A percentile compares a stretch with the other conserved stretches of the same genome.
Conservation (phyloP, 805 yeast genomes). For the Kurtzmaniella fragi region DNA sequence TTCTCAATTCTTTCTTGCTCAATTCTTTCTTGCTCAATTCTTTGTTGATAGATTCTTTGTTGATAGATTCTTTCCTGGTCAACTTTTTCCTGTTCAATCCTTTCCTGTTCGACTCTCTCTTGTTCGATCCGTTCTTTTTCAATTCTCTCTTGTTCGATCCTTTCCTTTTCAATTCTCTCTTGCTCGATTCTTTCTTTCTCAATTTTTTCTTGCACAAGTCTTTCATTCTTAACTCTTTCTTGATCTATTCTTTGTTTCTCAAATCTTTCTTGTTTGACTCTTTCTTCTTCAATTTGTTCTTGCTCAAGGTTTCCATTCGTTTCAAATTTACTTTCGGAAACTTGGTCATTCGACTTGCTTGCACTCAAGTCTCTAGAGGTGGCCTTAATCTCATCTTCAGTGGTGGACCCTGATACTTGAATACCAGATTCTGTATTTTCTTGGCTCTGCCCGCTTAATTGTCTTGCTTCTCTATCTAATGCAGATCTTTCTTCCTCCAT, state of each 20-base stretch:
- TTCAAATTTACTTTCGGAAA: slow-evolving; percentile 1
- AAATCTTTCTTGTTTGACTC: background rate
- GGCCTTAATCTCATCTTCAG: too few species aligned
- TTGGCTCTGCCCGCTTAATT: too few species aligned
- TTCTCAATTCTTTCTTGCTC: background rate
- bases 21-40: background rate
- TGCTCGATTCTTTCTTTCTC: slow-evolving; percentile 11
- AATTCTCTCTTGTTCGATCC: slow-evolving; percentile 1
- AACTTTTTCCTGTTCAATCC: background rate
- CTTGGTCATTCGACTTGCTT: background rate
- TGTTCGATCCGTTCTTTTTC: slow-evolving; percentile 1
- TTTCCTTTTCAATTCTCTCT: slow-evolving; percentile 1
- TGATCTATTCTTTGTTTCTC: slow-evolving; percentile 1
- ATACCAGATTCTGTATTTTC: too few species aligned
- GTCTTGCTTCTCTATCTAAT: too few species aligned
- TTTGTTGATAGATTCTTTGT: background rate
- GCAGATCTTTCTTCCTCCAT: too few species aligned
- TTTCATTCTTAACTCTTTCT: background rate
- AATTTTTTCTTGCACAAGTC: background rate
- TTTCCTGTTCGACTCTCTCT: slow-evolving; percentile 1
- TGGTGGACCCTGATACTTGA: too few species aligned
- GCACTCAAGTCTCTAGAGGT: too few species aligned
- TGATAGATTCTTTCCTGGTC: background rate
- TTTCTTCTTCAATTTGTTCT: background rate
- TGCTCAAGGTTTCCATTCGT: slow-evolving; percentile 4